A percentile compares a stretch with the other conserved stretches of the same genome.
Conservation (phyloP, 176 grass and related monocot genomes). For the Thinopyrum elongatum region DNA sequence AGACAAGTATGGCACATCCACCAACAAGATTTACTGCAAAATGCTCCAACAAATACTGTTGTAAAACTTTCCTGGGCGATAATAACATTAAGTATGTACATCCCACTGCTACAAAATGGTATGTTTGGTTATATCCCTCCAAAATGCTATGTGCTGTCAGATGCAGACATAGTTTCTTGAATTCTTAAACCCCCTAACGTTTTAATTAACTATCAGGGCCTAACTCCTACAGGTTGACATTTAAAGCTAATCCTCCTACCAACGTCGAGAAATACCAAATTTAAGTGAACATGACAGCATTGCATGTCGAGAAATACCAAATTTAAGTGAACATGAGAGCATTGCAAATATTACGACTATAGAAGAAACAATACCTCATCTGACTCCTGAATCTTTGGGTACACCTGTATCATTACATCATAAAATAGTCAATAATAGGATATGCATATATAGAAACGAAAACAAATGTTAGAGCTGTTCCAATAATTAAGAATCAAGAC, state of each 20-base stretch:
- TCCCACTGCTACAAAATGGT: neutral
- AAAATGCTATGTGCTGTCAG: neutral
- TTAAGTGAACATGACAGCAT: neutral
- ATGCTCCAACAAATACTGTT: neutral
- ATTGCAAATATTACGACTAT: neutral
- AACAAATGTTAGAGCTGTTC: neutral
- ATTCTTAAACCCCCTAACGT: neutral
- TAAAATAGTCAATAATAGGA: constrained; percentile 21
- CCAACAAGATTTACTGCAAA: neutral
- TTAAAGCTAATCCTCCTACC: neutral
- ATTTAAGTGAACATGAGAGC: neutral
- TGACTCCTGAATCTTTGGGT: constrained; percentile 81
- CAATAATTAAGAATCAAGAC: neutral
- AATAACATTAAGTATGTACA: neutral
- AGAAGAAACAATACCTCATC: constrained; percentile 59
- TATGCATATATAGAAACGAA: neutral
- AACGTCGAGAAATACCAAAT: constrained; percentile 9
- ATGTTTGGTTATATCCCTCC: neutral
- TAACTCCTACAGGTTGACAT: neutral
- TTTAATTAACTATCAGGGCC: neutral
- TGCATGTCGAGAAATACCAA: neutral
- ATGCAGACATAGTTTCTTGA: neutral
- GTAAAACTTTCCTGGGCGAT: neutral
- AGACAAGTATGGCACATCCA: neutral
- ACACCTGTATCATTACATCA: constrained; percentile 59